Percentiles rank a stretch among this genome's conserved stretches.
Evolutionary conservation across 208 protist genomes (phyloP).

Genomic region (Leishmania turanica): DNA sequence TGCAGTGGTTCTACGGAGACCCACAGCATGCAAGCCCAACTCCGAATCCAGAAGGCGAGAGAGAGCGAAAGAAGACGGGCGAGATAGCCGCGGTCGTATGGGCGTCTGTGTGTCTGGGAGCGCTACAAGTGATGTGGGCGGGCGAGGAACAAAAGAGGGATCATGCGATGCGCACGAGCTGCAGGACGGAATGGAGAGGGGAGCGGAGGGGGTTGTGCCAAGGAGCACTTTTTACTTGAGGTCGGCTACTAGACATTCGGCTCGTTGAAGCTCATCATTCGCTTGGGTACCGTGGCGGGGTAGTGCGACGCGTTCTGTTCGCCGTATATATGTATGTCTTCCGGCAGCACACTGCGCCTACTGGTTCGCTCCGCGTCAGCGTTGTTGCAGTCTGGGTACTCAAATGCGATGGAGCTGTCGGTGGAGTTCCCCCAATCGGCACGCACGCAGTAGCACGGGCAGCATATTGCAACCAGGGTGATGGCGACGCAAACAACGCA

Average conservation of each 20-base stretch:
- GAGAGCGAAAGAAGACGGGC: not conserved
- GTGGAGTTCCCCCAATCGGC: not conserved
- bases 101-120: not conserved
- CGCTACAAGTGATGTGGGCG: not conserved
- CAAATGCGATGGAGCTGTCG: not conserved
- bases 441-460: constrained; percentile 1
- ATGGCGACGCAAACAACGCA: not conserved
- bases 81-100: not conserved
- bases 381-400: too few relatives aligned
- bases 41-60: not conserved
- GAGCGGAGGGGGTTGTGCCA: too few relatives aligned
- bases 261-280: too few relatives aligned
- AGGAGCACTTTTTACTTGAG: too few relatives aligned
- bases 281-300: too few relatives aligned
- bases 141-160: not conserved
- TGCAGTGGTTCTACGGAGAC: not conserved
- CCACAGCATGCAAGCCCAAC: not conserved
- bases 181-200: not conserved
- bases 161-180: not conserved
- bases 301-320: too few relatives aligned
- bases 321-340: too few relatives aligned
- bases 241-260: not conserved
- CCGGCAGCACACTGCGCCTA: too few relatives aligned
- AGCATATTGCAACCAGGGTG: constrained; percentile 4
- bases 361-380: too few relatives aligned